These are phyloP conservation scores for Pythium vanterpoolii DNA, from an alignment of 352 stramenopile species.

Conservation along the genomic window DNA sequence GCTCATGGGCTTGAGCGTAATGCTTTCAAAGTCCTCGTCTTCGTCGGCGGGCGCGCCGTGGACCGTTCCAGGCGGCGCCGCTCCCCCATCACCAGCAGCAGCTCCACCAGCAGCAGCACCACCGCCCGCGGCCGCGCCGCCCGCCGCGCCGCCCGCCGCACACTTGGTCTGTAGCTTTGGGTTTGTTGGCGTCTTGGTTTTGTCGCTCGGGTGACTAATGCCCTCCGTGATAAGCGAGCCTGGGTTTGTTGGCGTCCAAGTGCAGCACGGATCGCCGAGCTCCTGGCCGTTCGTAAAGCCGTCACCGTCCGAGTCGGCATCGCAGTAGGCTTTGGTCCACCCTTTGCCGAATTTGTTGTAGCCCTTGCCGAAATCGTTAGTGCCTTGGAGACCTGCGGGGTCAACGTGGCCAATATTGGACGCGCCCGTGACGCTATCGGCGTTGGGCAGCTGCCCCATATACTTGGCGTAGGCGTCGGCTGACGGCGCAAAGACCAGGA, in stretches of 20 bases:
- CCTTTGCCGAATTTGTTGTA: conserved; percentile 28
- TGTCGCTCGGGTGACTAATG: conserved; percentile 58
- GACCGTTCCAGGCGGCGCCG: conserved; percentile 17
- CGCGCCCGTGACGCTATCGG: conserved; percentile 18
- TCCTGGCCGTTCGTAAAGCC: conserved; percentile 83
- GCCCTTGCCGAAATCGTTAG: conserved; percentile 38
- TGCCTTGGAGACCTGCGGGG: conserved; percentile 20
- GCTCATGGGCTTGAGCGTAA: conserved; percentile 29
- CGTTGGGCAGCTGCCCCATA: conserved; percentile 30
- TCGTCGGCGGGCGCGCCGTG: conserved; percentile 42
- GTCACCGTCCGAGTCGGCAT: conserved; percentile 74
- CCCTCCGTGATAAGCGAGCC: conserved; percentile 50
- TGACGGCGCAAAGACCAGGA: neutral
- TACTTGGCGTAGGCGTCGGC: conserved; percentile 26
- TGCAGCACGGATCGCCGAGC: conserved; percentile 81
- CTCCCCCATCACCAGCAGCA: neutral
- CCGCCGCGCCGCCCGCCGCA: conserved; percentile 10
- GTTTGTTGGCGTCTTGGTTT: conserved; percentile 50
- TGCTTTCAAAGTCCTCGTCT: conserved; percentile 59
- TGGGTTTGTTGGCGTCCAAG: conserved; percentile 36
- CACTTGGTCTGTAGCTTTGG: conserved; percentile 47
- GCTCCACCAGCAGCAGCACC: neutral
- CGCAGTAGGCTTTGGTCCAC: conserved; percentile 39
- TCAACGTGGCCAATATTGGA: conserved; percentile 35
- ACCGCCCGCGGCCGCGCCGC: conserved; percentile 1